Evolutionary conservation across 805 yeast genomes (phyloP), one percentile per base, ranked within the genome.

Genomic region (Clavispora carvajalis): DNA sequence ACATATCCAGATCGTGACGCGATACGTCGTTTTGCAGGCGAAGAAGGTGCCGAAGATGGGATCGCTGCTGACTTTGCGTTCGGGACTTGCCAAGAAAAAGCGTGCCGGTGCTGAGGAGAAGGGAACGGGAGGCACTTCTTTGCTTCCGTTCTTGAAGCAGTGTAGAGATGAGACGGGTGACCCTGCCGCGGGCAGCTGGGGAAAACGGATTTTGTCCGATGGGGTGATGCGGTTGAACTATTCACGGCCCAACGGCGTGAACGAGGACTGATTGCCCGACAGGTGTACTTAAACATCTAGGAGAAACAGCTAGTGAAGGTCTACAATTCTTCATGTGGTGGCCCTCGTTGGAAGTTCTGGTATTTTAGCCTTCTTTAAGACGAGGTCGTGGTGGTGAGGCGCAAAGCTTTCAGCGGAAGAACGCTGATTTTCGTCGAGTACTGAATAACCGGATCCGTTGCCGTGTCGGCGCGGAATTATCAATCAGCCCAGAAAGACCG

Each of bases 161-260:
- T 91, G 96, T 52, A 77, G 97, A 60, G 97, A 90, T 64, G 97
- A 90, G 59, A 90, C 96, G 2, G 95, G 95, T 33, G 93, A 85
- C 52, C 79, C 89, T 10, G 96, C 96, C 17, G 96, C 95, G 19
- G 91, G 96, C 41, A 74, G 69, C 36, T 89, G 97, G 97, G 96
- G 95, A 58, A 79, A 78, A 56, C 73, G 91, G 46, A 69, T 82
- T 19, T 66, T 82, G 39, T 74, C 79, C 40, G 76, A 76, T 45
- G 81, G 82, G 8, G 73, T 68, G 6, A 67, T 68, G 72, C 57
- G 67, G 41, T 54, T 69, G 39, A 60, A 55, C 37, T 65, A 62
- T 47, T 64, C 71, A 22, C 57, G 58, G 47, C 57, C 65, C n/a
- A 67, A 67, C 43, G 71, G 58, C 2, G 56, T 67, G 22, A 67